phyloP scores from a whole-genome alignment of 805 yeast species.

The Saturnispora gosingensis region DNA sequence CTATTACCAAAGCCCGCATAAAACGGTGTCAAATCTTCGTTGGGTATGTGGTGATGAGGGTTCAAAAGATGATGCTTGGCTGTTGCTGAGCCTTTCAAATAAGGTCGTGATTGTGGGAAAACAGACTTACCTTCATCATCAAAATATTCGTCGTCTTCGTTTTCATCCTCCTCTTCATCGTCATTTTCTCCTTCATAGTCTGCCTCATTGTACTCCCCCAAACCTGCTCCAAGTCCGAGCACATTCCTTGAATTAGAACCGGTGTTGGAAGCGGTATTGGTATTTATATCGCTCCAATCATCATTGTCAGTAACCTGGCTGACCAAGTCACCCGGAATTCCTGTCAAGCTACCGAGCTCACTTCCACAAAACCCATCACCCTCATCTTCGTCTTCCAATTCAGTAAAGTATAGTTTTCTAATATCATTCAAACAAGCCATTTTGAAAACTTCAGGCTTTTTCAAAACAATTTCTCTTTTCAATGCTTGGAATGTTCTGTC shows the following conservation, averaged over 20 bases:
- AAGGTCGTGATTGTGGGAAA: background rate
- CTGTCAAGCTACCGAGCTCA: constrained; percentile 5
- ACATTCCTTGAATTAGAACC: background rate
- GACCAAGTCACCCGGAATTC: background rate
- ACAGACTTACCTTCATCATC: background rate
- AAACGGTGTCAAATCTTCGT: constrained; percentile 56
- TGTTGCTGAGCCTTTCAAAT: background rate
- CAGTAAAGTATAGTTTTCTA: constrained; percentile 46
- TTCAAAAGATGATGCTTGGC: constrained; percentile 6
- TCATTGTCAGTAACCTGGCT: constrained; percentile 2
- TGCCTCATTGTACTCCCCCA: background rate
- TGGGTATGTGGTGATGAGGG: constrained; percentile 7
- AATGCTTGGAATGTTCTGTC: constrained; percentile 96
- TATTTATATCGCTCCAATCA: constrained; percentile 17
- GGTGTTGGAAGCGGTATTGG: constrained; percentile 7
- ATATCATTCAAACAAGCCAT: constrained; percentile 94
- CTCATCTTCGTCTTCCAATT: constrained; percentile 2
- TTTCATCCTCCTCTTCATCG: background rate
- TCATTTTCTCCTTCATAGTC: background rate
- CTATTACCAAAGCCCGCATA: constrained; percentile 97
- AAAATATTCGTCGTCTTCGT: background rate
- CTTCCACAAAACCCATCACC: background rate
- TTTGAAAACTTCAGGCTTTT: constrained; percentile 96
- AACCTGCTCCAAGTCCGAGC: background rate
- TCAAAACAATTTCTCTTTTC: constrained; percentile 80